A percentile compares a stretch with the other conserved stretches of the same genome.
Evolutionary conservation across 257 asterid genomes (phyloP).

Genomic region (Galeopsis tetrahit): DNA sequence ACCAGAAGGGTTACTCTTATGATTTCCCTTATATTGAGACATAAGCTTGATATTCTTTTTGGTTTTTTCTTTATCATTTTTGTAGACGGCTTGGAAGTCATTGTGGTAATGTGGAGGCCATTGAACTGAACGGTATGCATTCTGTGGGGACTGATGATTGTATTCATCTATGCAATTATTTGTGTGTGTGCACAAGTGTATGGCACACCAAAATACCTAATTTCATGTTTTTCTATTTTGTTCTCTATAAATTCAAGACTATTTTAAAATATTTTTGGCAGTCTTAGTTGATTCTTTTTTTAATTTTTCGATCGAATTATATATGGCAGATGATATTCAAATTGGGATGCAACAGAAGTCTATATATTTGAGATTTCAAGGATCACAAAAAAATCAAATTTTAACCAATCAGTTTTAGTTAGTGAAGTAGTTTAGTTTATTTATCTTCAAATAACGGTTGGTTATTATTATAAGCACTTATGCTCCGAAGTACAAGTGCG

Average conservation of each 20-base stretch:
- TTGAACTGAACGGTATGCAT: constrained; percentile 40
- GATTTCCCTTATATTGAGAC: constrained; percentile 11
- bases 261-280: not conserved
- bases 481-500: constrained; percentile 9
- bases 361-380: not conserved
- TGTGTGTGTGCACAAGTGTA: not conserved
- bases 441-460: not conserved
- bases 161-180: not conserved
- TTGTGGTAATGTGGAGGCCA: constrained; percentile 34
- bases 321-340: not conserved
- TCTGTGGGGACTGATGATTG: not conserved
- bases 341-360: not conserved
- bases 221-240: not conserved
- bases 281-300: not conserved
- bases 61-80: constrained; percentile 29
- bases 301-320: not conserved
- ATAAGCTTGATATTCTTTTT: constrained; percentile 15
- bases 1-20: not conserved
- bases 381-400: not conserved
- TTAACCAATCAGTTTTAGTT: not conserved
- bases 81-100: constrained; percentile 44
- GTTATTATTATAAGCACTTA: not conserved
- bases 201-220: not conserved
- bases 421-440: not conserved
- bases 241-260: not conserved